phyloP scores from a whole-genome alignment of 2,329 filamentous ascomycete species.

The Camillea tinctor region DNA sequence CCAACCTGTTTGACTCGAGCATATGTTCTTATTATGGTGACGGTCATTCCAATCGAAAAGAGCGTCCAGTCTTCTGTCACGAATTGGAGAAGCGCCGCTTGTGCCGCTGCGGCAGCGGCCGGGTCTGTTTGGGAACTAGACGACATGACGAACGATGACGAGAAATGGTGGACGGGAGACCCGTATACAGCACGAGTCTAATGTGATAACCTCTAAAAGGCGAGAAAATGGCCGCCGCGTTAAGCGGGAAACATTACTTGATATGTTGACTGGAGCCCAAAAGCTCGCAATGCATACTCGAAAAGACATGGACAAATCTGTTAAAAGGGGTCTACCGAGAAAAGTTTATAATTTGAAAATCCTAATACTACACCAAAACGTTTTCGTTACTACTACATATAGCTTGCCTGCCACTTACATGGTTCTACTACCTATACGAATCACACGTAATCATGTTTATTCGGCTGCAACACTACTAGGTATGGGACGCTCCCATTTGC shows the following conservation, averaged over 20 bases:
- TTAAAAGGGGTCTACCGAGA: not conserved
- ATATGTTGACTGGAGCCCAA: not conserved
- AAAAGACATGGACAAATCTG: not conserved
- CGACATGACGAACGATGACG: not conserved
- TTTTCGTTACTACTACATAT: not conserved
- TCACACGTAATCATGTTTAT: not conserved
- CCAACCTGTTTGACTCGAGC: slow-evolving; percentile 18
- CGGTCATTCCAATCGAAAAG: slow-evolving; percentile 12
- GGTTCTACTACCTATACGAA: not conserved
- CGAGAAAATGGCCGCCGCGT: not conserved
- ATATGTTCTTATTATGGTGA: slow-evolving; percentile 15
- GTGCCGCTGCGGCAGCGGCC: too few relatives aligned
- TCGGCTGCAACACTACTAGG: not conserved
- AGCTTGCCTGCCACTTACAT: too few relatives aligned
- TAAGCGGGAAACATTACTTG: not conserved
- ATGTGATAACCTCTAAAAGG: not conserved
- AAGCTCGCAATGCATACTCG: not conserved
- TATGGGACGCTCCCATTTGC: not conserved
- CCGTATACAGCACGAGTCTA: not conserved
- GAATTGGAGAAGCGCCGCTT: slow-evolving; percentile 8
- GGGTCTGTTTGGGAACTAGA: not conserved
- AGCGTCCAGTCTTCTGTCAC: slow-evolving; percentile 16
- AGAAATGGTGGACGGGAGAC: not conserved
- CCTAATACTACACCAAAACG: not conserved
- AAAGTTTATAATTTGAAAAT: not conserved